Evolutionary conservation across 768 basidiomycete species (phyloP).

Genomic region (Podaxis mareebaensis): DNA sequence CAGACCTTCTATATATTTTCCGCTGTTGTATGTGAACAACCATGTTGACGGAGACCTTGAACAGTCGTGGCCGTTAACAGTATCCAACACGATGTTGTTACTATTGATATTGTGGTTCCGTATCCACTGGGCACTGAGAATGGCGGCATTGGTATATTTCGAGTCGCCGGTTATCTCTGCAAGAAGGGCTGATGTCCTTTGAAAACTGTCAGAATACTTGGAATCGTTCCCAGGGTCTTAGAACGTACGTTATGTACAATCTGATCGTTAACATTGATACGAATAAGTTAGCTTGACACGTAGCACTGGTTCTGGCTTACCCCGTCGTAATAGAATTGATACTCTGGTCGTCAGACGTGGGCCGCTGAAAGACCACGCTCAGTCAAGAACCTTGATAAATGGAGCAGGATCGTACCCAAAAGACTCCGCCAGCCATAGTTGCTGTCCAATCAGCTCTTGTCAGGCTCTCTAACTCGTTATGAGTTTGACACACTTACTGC

Average conservation of each 20-base stretch:
- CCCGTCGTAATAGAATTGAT: conserved; percentile 55
- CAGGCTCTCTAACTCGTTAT: background rate
- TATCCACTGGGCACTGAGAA: conserved; percentile 49
- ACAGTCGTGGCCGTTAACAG: conserved; percentile 47
- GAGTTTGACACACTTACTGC: conserved; percentile 30
- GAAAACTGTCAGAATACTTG: background rate
- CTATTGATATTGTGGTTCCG: conserved; percentile 43
- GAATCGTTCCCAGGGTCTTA: background rate
- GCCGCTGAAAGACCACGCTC: conserved; percentile 32
- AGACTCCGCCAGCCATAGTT: conserved; percentile 56
- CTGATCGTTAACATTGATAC: conserved; percentile 21
- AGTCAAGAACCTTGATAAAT: background rate
- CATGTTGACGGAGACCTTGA: conserved; percentile 43
- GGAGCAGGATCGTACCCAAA: conserved; percentile 40
- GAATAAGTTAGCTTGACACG: background rate
- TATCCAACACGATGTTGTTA: conserved; percentile 45
- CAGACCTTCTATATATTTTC: conserved; percentile 55
- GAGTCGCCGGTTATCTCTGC: conserved; percentile 44
- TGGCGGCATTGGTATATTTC: conserved; percentile 48
- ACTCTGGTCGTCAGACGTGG: conserved; percentile 38
- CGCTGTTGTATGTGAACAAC: conserved; percentile 56
- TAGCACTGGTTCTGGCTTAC: conserved; percentile 26
- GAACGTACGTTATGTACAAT: conserved; percentile 39
- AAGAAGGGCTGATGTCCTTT: conserved; percentile 50
- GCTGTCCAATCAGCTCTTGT: conserved; percentile 23